Evolutionary conservation across 805 yeast genomes (phyloP), one percentile per base, ranked within the genome.

Genomic region (Lachancea meyersii): DNA sequence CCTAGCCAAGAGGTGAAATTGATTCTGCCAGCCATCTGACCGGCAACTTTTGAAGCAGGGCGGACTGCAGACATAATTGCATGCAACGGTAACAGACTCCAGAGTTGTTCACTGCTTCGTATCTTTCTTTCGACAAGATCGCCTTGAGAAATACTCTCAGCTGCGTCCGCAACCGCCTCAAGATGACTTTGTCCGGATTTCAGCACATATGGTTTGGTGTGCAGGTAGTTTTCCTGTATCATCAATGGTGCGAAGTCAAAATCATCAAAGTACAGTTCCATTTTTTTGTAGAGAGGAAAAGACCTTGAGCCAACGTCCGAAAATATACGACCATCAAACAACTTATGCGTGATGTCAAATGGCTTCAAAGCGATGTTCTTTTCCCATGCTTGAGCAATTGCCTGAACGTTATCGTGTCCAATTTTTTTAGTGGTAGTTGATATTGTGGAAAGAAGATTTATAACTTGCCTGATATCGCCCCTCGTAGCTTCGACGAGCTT

Each of bases 391-490:
- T 73, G 69, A 5, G 83, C 66, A 24, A 86, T 75, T 31, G 75
- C 72, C 44, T 72, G 70, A n/a, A 85, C 72, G 48, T 84, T 77
- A n/a, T 70, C 75, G 46, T 73, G 74, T 20, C 52, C 48, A 57
- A 93, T 75, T 11, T 62, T 59, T 44, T 77, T 79, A 36, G 80
- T 78, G 0, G 95, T 85, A 45, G 76, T 76, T 1, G 95, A 77
- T 24, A 83, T 91, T 0, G 96, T 84, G 2, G 96, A 83, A 58
- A 93, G 69, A 49, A 93, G 66, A 58, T 91, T 93, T 49, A 93
- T 86, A 58, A 93, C 87, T 62, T 93, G 97, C 49, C 99, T 77
- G 28, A 93, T 88, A 67, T 93, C 99, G 51, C 91, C 84, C 46
- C 81, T 77, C 3, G 97, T 87, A 2, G 89, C 79, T 41, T 81